Conservation (phyloP, 2,329 filamentous ascomycete genomes). For the Pseudonectria foliicola region DNA sequence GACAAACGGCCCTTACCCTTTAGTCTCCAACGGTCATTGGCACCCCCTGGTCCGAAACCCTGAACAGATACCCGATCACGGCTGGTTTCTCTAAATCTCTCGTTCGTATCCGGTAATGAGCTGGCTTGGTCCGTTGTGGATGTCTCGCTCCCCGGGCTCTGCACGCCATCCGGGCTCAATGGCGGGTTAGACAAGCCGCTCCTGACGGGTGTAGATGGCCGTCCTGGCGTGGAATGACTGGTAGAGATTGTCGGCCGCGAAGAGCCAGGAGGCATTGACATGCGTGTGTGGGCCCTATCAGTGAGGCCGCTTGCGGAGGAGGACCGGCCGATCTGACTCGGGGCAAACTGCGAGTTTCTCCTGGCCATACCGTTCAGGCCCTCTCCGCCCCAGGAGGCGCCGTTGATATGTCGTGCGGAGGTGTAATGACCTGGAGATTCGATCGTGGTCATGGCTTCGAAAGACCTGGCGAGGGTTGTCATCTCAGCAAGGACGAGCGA, state of each 20-base stretch:
- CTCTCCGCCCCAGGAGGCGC: conserved; percentile 34
- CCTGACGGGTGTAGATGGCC: conserved; percentile 45
- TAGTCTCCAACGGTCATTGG: conserved; percentile 69
- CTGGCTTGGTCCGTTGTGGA: conserved; percentile 36
- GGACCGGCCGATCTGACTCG: conserved; percentile 41
- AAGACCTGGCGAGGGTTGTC: conserved; percentile 63
- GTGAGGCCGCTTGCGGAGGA: conserved; percentile 43
- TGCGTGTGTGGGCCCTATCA: conserved; percentile 59
- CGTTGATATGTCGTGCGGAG: conserved; percentile 32
- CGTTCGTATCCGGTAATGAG: conserved; percentile 32
- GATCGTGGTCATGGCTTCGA: conserved; percentile 66
- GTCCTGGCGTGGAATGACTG: conserved; percentile 37
- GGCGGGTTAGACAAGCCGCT: conserved; percentile 43
- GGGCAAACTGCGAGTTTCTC: conserved; percentile 49
- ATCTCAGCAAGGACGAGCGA: conserved; percentile 68
- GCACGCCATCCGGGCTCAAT: conserved; percentile 41
- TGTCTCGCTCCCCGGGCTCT: conserved; percentile 27
- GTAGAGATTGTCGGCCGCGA: conserved; percentile 37
- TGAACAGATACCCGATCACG: conserved; percentile 55
- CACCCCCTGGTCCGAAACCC: conserved; percentile 64
- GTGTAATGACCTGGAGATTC: conserved; percentile 62
- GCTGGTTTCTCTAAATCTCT: conserved; percentile 42
- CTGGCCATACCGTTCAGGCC: conserved; percentile 32
- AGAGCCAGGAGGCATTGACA: conserved; percentile 73
- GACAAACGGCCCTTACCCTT: conserved; percentile 74